These are phyloP conservation scores for Vicia villosa DNA, from an alignment of 306 rosid species.

Conservation along the genomic window DNA sequence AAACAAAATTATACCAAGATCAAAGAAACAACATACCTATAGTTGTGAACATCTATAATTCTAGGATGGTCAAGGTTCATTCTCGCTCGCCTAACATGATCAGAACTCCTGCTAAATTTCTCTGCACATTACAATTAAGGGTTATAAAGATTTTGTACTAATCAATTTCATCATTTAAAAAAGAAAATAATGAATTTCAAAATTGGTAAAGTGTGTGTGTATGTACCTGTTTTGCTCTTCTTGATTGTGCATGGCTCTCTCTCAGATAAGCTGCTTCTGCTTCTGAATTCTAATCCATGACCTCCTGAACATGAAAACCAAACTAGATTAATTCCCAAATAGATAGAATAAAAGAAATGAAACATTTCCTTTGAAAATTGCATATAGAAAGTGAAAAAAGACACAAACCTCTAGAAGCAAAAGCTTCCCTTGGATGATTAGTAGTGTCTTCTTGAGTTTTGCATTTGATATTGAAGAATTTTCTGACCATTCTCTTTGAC, in stretches of 20 bases:
- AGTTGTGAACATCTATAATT: conserved; percentile 88
- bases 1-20: conserved; percentile 18
- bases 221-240: conserved; percentile 94
- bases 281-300: conserved; percentile 63
- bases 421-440: conserved; percentile 59
- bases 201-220: background rate
- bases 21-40: conserved; percentile 60
- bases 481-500: conserved; percentile 99
- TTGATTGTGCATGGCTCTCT: conserved; percentile 87
- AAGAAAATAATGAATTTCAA: conserved; percentile 15
- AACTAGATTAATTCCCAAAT: no score
- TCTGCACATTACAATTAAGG: conserved; percentile 56
- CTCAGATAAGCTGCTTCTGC: conserved; percentile 91
- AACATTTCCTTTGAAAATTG: background rate
- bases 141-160: conserved; percentile 13
- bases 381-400: conserved; percentile 28
- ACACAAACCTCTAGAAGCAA: conserved; percentile 62
- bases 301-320: conserved; percentile 76
- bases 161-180: background rate
- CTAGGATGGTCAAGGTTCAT: conserved; percentile 98
- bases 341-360: no score
- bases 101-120: conserved; percentile 68
- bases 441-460: conserved; percentile 78
- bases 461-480: conserved; percentile 94
- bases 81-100: conserved; percentile 67